Base-by-base conservation (phyloP, 352 stramenopile species). In the Pythium dissimile region DNA sequence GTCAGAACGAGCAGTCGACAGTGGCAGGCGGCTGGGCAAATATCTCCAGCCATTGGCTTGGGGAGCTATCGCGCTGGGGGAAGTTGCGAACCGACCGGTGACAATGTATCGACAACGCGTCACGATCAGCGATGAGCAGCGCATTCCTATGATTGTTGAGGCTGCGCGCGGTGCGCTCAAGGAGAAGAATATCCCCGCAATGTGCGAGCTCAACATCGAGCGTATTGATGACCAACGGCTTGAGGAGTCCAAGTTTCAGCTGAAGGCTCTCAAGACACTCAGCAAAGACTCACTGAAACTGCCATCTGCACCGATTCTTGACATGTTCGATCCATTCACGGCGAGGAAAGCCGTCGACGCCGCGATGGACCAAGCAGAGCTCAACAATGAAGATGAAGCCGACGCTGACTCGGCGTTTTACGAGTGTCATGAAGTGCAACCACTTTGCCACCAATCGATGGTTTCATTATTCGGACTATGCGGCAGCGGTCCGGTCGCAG, bases 1-100 rank as follows among this genome's bases (percentile, higher is more conserved):
- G 15, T 39, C 76, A 13, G 80, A 93, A 0, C 76, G 71, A 44
- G 72, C 71, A 2, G 54, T 34, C 0, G 78, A 93, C 43, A 75
- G 67, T 49, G 51, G 45, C 21, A 52, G 62, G 3, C 75, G 83
- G 8, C 58, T 91, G 1, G 83, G 80, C 3, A 59, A 64, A 41
- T 88, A 83, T 43, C 59, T 66, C 1, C 78, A 90, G 28, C 64
- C 77, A 11, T 65, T 92, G 1, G 79, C 75, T 2, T 93, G 83
- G 80, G 83, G 80, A 5, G 69, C 64, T 0, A 73, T 87, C 1
- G 50, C 73, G 1, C 44, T 93, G 1, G 48, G 42, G 8, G 78
- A 88, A 53, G 72, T 73, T 3, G 39, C 30, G 12, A 79, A 75
- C 16, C 67, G 71, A 23, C 43, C 68, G 0, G 84, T 93, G 73